phyloP scores from a whole-genome alignment of 768 basidiomycete species.

The Piloderma croceum region DNA sequence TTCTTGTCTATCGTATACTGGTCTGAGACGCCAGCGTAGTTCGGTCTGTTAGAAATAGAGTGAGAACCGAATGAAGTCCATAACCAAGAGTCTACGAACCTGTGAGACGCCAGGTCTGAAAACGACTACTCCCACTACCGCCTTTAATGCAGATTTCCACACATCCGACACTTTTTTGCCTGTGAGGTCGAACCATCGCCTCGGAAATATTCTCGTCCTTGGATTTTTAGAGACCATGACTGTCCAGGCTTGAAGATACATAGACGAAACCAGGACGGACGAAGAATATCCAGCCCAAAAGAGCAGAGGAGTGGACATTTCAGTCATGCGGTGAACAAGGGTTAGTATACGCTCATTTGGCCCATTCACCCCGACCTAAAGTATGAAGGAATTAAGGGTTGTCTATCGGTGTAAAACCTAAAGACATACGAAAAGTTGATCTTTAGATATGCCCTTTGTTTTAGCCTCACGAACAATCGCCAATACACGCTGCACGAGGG shows the following conservation, averaged over 20 bases:
- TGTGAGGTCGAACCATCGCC: conserved; percentile 74
- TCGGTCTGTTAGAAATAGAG: conserved; percentile 43
- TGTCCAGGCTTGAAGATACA: conserved; percentile 49
- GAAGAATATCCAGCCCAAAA: conserved; percentile 63
- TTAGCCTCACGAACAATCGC: conserved; percentile 10
- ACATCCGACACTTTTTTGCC: conserved; percentile 54
- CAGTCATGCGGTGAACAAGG: conserved; percentile 38
- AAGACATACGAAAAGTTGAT: conserved; percentile 26
- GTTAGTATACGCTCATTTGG: conserved; percentile 19
- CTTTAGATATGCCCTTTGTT: conserved; percentile 24
- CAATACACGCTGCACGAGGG: conserved; percentile 14
- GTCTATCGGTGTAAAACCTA: not conserved
- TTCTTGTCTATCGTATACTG: conserved; percentile 74
- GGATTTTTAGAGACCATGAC: conserved; percentile 45
- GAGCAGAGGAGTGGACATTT: conserved; percentile 48
- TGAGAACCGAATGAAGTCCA: conserved; percentile 7
- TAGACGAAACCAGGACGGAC: conserved; percentile 51
- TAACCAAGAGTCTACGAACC: conserved; percentile 35
- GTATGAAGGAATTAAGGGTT: conserved; percentile 4
- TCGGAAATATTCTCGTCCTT: conserved; percentile 48
- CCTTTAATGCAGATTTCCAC: conserved; percentile 69
- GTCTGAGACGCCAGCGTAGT: conserved; percentile 63
- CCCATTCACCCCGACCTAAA: not conserved
- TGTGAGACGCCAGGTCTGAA: conserved; percentile 72
- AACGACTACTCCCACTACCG: conserved; percentile 59